A percentile compares a stretch with the other conserved stretches of the same genome.
These are phyloP conservation scores for Penicillium egyptiacum DNA, from an alignment of 495 filamentous ascomycete species.

Conservation along the genomic window DNA sequence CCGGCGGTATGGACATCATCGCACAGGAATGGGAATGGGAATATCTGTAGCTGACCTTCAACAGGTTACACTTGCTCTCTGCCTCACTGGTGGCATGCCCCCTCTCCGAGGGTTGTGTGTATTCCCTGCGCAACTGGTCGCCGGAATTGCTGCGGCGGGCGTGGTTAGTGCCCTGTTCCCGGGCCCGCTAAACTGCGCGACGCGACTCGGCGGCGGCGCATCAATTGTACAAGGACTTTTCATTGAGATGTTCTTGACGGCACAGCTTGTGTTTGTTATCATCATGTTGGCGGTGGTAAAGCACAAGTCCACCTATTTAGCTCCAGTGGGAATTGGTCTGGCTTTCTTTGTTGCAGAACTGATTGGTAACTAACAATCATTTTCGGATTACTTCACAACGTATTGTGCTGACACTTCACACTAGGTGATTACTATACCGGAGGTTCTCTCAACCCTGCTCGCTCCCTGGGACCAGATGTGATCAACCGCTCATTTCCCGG, in stretches of 20 bases:
- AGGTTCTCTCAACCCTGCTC: slow-evolving; percentile 70
- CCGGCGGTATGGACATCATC: slow-evolving; percentile 55
- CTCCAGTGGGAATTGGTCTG: slow-evolving; percentile 75
- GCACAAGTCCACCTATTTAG: slow-evolving; percentile 74
- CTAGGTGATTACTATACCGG: slow-evolving; percentile 70
- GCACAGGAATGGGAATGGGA: no score
- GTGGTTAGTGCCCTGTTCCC: slow-evolving; percentile 64
- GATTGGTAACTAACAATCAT: slow-evolving; percentile 45
- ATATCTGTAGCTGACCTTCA: neutral
- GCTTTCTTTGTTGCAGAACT: slow-evolving; percentile 70
- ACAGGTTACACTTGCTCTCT: slow-evolving; percentile 59
- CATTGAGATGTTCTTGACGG: slow-evolving; percentile 80
- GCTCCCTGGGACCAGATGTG: slow-evolving; percentile 69
- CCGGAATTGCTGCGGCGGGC: slow-evolving; percentile 59
- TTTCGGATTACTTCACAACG: neutral
- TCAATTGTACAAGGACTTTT: slow-evolving; percentile 66
- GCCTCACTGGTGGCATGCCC: slow-evolving; percentile 56
- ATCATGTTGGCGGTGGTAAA: slow-evolving; percentile 86
- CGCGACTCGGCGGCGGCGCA: slow-evolving; percentile 56
- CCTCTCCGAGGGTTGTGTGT: slow-evolving; percentile 50
- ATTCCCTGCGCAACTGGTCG: slow-evolving; percentile 56
- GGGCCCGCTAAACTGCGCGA: slow-evolving; percentile 59
- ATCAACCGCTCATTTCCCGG: slow-evolving; percentile 62
- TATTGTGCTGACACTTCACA: neutral
- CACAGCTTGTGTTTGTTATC: slow-evolving; percentile 72